phyloP scores from a whole-genome alignment of 805 yeast species.

The Barnettozyma vustinii region DNA sequence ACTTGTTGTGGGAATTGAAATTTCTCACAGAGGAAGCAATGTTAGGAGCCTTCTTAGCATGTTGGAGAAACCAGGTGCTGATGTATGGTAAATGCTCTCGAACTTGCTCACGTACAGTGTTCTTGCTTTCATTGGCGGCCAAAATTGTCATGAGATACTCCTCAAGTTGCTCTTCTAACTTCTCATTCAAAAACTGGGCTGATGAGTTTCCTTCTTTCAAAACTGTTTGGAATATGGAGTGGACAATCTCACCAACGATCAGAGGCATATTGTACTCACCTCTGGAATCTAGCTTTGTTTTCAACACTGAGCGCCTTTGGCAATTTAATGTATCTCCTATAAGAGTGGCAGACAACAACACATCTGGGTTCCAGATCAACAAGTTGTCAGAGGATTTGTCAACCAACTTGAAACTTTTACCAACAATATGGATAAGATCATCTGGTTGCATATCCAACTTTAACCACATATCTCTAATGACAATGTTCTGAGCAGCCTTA shows the following conservation, averaged over 20 bases:
- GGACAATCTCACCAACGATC: slow-evolving; percentile 79
- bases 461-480: slow-evolving; percentile 60
- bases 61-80: slow-evolving; percentile 46
- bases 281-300: slow-evolving; percentile 49
- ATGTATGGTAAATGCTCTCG: slow-evolving; percentile 46
- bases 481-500: slow-evolving; percentile 33
- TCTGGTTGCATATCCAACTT: slow-evolving; percentile 40
- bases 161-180: slow-evolving; percentile 37
- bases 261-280: slow-evolving; percentile 62
- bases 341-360: slow-evolving; percentile 72
- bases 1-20: slow-evolving; percentile 28
- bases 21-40: slow-evolving; percentile 18
- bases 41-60: slow-evolving; percentile 31
- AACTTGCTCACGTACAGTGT: slow-evolving; percentile 39
- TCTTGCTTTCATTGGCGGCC: slow-evolving; percentile 46
- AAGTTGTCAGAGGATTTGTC: slow-evolving; percentile 53
- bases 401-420: slow-evolving; percentile 36
- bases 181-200: slow-evolving; percentile 25
- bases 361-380: slow-evolving; percentile 81
- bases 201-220: slow-evolving; percentile 33
- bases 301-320: slow-evolving; percentile 61
- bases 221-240: slow-evolving; percentile 55
- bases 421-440: slow-evolving; percentile 61
- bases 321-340: slow-evolving; percentile 75
- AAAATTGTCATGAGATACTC: slow-evolving; percentile 45